phyloP scores from a whole-genome alignment of 306 rosid species.

The Vigna hirtella region DNA sequence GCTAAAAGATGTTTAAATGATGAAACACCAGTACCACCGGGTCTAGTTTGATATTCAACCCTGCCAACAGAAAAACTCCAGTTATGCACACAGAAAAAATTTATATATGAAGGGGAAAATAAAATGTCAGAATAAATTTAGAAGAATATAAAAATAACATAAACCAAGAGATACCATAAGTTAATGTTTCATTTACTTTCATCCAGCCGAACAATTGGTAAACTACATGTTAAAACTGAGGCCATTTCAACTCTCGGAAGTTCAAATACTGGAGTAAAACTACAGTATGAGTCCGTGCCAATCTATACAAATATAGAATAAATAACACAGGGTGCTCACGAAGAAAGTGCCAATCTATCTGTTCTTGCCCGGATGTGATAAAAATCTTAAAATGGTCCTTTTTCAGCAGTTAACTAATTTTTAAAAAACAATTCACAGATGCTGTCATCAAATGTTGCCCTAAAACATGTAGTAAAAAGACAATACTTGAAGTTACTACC shows the following conservation, averaged over 20 bases:
- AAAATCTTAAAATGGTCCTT: constrained; percentile 8
- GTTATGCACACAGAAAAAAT: constrained; percentile 25
- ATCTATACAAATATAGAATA: constrained; percentile 11
- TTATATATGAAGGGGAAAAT: constrained; percentile 24
- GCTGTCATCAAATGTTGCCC: constrained; percentile 27
- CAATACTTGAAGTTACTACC: background rate
- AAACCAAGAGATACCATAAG: constrained; percentile 9
- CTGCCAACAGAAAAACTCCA: constrained; percentile 57
- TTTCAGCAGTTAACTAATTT: constrained; percentile 24
- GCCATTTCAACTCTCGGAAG: constrained; percentile 24
- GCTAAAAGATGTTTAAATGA: constrained; percentile 85
- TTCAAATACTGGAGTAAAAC: constrained; percentile 32
- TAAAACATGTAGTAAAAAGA: background rate
- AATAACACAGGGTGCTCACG: constrained; percentile 4
- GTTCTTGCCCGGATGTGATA: constrained; percentile 8
- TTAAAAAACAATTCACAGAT: constrained; percentile 24
- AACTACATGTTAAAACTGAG: background rate
- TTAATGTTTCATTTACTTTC: constrained; percentile 5
- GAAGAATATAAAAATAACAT: constrained; percentile 26
- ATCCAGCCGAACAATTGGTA: constrained; percentile 8
- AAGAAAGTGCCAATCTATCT: background rate
- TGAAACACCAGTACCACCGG: constrained; percentile 68
- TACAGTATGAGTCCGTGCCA: constrained; percentile 16
- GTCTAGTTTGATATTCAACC: constrained; percentile 87
- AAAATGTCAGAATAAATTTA: constrained; percentile 22